Evolutionary conservation across 352 stramenopile species (phyloP).

Genomic region (Pythium vanterpoolii): DNA sequence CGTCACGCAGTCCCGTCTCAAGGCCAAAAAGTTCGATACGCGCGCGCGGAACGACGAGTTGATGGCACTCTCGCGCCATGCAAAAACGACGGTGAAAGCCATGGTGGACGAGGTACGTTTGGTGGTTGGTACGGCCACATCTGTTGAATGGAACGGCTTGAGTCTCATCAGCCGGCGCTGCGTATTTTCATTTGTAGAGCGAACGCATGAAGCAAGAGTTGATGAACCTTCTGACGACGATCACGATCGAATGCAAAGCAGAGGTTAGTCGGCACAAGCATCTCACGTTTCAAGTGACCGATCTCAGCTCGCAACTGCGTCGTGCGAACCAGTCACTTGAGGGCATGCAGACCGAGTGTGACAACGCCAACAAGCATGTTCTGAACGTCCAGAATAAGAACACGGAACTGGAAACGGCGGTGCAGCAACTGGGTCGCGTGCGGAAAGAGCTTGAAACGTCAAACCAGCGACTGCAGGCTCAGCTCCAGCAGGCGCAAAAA

Average conservation of each 20-base stretch:
- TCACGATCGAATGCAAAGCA: not conserved
- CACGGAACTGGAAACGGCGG: conserved; percentile 29
- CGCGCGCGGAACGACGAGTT: conserved; percentile 61
- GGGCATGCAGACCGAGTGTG: conserved; percentile 24
- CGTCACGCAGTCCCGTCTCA: conserved; percentile 50
- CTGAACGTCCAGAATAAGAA: conserved; percentile 16
- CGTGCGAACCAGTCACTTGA: conserved; percentile 31
- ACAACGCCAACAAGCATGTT: conserved; percentile 6
- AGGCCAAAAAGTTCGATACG: conserved; percentile 67
- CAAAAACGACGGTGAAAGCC: conserved; percentile 39
- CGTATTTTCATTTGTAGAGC: not conserved
- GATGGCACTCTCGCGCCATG: conserved; percentile 47
- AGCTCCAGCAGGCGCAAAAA: conserved; percentile 53
- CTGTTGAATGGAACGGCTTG: not conserved
- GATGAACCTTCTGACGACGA: not conserved
- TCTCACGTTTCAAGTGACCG: conserved; percentile 9
- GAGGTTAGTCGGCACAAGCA: conserved; percentile 3
- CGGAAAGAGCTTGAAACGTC: conserved; percentile 26
- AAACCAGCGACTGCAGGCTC: conserved; percentile 38
- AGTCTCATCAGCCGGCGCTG: not conserved
- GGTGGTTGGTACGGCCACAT: not conserved
- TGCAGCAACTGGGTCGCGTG: conserved; percentile 26
- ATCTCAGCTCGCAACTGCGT: conserved; percentile 12
- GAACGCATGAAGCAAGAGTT: not conserved
- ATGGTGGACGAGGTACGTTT: conserved; percentile 33